Conservation (phyloP, 2,329 filamentous ascomycete species). For the Tolypocladium nubicola region DNA sequence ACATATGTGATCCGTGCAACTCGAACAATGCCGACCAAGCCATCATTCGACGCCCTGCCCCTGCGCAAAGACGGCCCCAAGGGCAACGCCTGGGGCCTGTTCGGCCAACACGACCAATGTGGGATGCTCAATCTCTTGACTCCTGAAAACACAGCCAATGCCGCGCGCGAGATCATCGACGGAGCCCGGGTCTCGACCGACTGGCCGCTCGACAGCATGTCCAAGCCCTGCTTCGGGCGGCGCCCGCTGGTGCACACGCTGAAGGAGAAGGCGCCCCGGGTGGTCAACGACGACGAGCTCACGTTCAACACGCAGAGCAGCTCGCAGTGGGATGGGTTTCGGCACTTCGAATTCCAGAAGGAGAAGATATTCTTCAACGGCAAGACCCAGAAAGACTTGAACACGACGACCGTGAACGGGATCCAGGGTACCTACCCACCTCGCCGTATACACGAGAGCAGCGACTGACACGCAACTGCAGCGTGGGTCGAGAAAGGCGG, state of each 20-base stretch:
- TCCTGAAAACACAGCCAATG: constrained; percentile 10
- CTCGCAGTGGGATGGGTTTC: constrained; percentile 28
- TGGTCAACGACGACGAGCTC: constrained; percentile 22
- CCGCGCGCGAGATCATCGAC: constrained; percentile 17
- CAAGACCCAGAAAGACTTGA: constrained; percentile 30
- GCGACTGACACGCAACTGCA: background rate
- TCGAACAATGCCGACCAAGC: constrained; percentile 4
- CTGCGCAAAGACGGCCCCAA: constrained; percentile 36
- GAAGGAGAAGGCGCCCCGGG: constrained; percentile 14
- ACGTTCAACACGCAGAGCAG: constrained; percentile 26
- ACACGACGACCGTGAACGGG: constrained; percentile 18
- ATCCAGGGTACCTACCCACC: constrained; percentile 14
- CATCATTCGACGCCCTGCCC: constrained; percentile 34
- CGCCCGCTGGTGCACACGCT: constrained; percentile 17
- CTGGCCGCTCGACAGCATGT: constrained; percentile 21
- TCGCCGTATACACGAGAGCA: too few relatives aligned
- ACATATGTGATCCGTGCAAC: background rate
- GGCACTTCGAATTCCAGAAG: constrained; percentile 27
- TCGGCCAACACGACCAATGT: constrained; percentile 37
- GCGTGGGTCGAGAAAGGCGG: constrained; percentile 25
- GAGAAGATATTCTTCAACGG: constrained; percentile 23
- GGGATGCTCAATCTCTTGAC: constrained; percentile 46
- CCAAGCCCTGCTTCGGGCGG: constrained; percentile 21
- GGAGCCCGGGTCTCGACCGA: constrained; percentile 21
- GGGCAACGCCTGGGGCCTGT: constrained; percentile 47